Percentiles rank a stretch among this genome's conserved stretches.
Conservation (phyloP, 1,284 basidiomycete genomes). For the Marasmius oreades region DNA sequence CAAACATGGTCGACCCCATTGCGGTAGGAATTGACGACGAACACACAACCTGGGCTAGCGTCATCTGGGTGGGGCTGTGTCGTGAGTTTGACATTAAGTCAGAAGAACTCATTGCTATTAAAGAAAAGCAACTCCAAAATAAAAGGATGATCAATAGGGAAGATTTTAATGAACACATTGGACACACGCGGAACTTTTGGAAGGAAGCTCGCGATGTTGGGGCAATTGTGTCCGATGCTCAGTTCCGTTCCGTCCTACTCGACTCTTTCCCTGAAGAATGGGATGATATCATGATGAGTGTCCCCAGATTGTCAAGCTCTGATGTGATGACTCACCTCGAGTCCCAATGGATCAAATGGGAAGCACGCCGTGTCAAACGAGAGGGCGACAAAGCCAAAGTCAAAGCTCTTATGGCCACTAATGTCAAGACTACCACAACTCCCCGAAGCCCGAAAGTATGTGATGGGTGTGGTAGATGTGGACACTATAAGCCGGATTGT, state of each 20-base stretch:
- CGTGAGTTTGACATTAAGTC: too few relatives aligned
- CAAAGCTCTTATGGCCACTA: too few relatives aligned
- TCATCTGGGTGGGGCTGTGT: neutral
- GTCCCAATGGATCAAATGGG: neutral
- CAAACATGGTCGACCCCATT: neutral
- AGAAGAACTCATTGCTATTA: too few relatives aligned
- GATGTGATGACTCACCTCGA: neutral
- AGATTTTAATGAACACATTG: neutral
- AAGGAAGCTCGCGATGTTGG: neutral
- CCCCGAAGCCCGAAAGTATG: neutral
- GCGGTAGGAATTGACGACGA: neutral
- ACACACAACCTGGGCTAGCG: neutral
- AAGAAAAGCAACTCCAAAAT: too few relatives aligned
- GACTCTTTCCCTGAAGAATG: neutral
- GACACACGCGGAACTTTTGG: neutral
- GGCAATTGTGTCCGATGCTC: too few relatives aligned
- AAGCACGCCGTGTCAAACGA: neutral
- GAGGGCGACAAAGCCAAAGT: neutral
- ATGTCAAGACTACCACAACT: neutral
- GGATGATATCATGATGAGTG: neutral
- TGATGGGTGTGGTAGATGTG: neutral
- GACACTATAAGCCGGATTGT: too few relatives aligned
- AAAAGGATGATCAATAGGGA: too few relatives aligned
- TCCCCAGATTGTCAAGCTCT: neutral
- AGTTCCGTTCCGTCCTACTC: neutral